Evolutionary conservation across 2,329 filamentous ascomycete species (phyloP).

Genomic region (Paecilomyces dactylethromorphus): DNA sequence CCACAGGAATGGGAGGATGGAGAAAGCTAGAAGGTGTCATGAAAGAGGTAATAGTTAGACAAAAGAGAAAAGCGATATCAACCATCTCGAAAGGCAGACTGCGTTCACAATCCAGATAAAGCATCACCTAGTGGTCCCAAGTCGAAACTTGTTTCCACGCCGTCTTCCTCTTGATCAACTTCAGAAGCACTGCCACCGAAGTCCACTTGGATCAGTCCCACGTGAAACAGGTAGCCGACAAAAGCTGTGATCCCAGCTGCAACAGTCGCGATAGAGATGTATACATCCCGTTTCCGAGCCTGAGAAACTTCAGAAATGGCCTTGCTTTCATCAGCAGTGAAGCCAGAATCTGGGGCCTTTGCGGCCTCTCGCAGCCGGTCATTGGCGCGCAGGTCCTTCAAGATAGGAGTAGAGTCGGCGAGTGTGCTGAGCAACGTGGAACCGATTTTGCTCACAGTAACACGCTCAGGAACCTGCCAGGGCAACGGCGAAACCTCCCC

Average conservation of each 20-base stretch:
- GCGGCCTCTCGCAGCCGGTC: conserved; percentile 29
- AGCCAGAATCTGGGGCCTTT: conserved; percentile 16
- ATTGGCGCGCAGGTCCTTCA: conserved; percentile 28
- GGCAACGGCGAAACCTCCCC: conserved; percentile 15
- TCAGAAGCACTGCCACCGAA: conserved; percentile 1
- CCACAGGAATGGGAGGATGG: too few species aligned
- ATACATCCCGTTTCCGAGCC: conserved; percentile 25
- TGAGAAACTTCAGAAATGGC: conserved; percentile 17
- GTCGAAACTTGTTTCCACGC: conserved; percentile 1
- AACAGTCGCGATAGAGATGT: conserved; percentile 29
- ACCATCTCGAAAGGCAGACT: background rate
- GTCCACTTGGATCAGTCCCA: conserved; percentile 14
- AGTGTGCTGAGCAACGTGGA: conserved; percentile 27
- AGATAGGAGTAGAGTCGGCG: conserved; percentile 30
- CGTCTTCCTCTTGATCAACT: conserved; percentile 1
- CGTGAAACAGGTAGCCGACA: conserved; percentile 29
- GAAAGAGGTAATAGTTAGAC: background rate
- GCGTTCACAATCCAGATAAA: background rate
- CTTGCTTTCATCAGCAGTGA: conserved; percentile 18
- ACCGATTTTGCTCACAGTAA: conserved; percentile 25
- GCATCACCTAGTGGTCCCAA: background rate
- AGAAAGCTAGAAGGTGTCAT: background rate
- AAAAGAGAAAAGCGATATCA: background rate
- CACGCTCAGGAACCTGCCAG: conserved; percentile 28
- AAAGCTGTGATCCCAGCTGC: conserved; percentile 27